A percentile compares a stretch with the other conserved stretches of the same genome.
Conservation (phyloP, 2,329 filamentous ascomycete species). For the Whalleya microplaca region DNA sequence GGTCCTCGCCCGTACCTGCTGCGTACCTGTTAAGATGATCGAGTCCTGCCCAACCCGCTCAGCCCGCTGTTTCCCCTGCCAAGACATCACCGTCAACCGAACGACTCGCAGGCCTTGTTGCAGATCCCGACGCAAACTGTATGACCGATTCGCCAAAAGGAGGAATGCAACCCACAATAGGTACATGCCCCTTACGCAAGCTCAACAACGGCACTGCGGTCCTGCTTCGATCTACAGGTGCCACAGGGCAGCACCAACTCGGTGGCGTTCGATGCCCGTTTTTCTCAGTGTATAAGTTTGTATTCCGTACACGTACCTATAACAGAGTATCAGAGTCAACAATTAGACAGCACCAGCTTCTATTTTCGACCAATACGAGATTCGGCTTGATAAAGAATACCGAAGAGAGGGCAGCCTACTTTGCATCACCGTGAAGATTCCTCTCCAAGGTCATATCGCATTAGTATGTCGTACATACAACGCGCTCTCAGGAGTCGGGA, state of each 20-base stretch:
- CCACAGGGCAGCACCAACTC: not conserved
- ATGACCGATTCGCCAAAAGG: slow-evolving; percentile 27
- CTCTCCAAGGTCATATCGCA: too few relatives aligned
- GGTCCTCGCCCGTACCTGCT: not conserved
- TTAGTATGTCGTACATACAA: too few relatives aligned
- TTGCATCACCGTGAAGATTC: too few relatives aligned
- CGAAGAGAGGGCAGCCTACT: too few relatives aligned
- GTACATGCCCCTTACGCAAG: slow-evolving; percentile 9
- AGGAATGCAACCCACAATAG: slow-evolving; percentile 13
- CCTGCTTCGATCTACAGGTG: not conserved
- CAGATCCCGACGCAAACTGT: slow-evolving; percentile 32
- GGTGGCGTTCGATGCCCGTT: not conserved
- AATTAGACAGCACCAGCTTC: too few relatives aligned
- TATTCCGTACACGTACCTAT: too few relatives aligned
- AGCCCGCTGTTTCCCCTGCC: slow-evolving; percentile 23
- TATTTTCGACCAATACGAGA: too few relatives aligned
- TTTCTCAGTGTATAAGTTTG: too few relatives aligned
- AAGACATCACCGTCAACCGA: slow-evolving; percentile 15
- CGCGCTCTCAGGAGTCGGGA: too few relatives aligned
- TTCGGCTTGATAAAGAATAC: too few relatives aligned
- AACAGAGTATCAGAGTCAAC: too few relatives aligned
- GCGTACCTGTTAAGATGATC: slow-evolving; percentile 1
- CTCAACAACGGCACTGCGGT: not conserved
- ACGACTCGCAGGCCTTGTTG: slow-evolving; percentile 13
- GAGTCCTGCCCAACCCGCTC: not conserved